Evolutionary conservation across 2,329 filamentous ascomycete genomes (phyloP).

Genomic region (Emericellopsis cladophorae): DNA sequence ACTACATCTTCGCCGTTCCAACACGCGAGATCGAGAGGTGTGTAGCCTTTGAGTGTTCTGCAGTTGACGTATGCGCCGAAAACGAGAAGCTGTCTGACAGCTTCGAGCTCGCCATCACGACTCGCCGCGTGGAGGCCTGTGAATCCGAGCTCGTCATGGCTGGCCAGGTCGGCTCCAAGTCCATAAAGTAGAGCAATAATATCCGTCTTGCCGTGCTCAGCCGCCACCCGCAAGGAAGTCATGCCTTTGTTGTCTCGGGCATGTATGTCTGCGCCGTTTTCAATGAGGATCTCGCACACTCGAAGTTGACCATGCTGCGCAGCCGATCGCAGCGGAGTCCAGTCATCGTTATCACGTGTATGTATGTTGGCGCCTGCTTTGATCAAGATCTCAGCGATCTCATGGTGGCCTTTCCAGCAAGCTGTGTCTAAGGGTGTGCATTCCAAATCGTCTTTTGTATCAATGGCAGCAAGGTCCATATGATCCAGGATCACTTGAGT

Average conservation of each 20-base stretch:
- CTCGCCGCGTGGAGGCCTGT: background rate
- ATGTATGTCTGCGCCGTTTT: background rate
- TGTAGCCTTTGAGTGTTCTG: background rate
- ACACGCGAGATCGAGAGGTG: background rate
- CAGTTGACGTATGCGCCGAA: background rate
- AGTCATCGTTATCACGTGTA: background rate
- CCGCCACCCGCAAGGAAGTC: background rate
- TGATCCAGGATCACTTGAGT: too few species aligned
- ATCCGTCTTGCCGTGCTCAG: background rate
- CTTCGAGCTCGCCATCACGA: background rate
- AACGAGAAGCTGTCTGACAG: background rate
- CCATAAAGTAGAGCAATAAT: background rate
- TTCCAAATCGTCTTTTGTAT: background rate
- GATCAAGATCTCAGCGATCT: background rate
- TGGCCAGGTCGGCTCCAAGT: background rate
- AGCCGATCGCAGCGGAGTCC: background rate
- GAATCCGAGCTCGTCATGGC: background rate
- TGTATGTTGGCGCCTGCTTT: background rate
- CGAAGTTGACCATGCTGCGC: background rate
- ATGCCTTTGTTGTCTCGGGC: background rate
- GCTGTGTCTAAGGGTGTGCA: background rate
- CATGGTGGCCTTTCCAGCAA: background rate
- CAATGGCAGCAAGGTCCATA: too few species aligned
- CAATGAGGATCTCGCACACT: background rate
- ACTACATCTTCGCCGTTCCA: background rate